Conservation (phyloP, 73 alveolate species). For the Tetrahymena thermophila region DNA sequence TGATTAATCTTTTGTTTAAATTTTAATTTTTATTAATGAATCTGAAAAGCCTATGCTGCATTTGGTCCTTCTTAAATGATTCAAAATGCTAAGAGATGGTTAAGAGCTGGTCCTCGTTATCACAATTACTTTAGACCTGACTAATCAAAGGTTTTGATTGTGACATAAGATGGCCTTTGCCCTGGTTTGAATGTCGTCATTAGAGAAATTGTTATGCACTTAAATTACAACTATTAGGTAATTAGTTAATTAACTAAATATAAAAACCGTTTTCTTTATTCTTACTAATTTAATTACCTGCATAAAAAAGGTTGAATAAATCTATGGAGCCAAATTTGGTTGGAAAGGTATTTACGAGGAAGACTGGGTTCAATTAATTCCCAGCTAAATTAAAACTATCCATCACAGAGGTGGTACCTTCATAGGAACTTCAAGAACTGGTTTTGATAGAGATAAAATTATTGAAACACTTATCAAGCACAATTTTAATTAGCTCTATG, state of each 20-base stretch:
- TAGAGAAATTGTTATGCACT: constrained; percentile 79
- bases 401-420: constrained; percentile 78
- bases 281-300: neutral
- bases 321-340: constrained; percentile 78
- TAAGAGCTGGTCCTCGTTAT: constrained; percentile 41
- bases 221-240: constrained; percentile 64
- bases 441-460: constrained; percentile 67
- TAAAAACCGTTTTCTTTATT: neutral
- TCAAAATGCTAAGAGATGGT: constrained; percentile 39
- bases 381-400: constrained; percentile 52
- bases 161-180: constrained; percentile 83
- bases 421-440: constrained; percentile 78
- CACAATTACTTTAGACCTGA: constrained; percentile 33
- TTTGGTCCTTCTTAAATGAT: constrained; percentile 38
- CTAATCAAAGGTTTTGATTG: constrained; percentile 75
- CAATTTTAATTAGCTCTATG: constrained; percentile 71
- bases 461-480: constrained; percentile 52
- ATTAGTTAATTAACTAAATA: neutral
- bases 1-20: neutral
- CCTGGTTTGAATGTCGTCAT: constrained; percentile 91
- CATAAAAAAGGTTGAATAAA: constrained; percentile 24
- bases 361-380: constrained; percentile 64
- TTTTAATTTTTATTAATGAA: neutral
- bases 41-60: constrained; percentile 5
- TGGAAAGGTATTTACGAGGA: constrained; percentile 72